Evolutionary conservation across 2,329 filamentous ascomycete species (phyloP).

Genomic region (Penicillium sp.): DNA sequence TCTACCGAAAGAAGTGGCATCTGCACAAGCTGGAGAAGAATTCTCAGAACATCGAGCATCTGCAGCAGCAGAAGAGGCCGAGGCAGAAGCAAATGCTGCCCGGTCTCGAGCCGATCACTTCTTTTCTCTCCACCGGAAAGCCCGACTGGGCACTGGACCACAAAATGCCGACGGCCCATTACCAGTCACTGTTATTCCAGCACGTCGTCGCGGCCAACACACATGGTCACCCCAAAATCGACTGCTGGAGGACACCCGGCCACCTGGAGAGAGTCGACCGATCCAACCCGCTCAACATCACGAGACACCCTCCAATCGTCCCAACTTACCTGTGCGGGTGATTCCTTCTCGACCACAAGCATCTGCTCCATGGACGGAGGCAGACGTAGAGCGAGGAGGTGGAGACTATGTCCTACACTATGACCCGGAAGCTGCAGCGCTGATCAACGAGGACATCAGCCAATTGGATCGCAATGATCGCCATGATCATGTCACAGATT

Average conservation of each 20-base stretch:
- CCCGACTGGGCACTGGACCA: conserved; percentile 40
- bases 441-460: conserved; percentile 32
- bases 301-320: conserved; percentile 5
- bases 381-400: conserved; percentile 31
- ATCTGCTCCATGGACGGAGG: conserved; percentile 56
- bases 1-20: conserved; percentile 60
- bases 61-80: conserved; percentile 35
- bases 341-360: conserved; percentile 59
- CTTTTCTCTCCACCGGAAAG: conserved; percentile 51
- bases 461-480: conserved; percentile 5
- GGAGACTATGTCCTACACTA: conserved; percentile 37
- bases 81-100: conserved; percentile 37
- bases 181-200: conserved; percentile 62
- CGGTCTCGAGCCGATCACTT: conserved; percentile 48
- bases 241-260: conserved; percentile 21
- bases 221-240: conserved; percentile 54
- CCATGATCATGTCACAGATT: conserved; percentile 3
- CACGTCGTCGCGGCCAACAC: conserved; percentile 54
- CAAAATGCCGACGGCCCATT: conserved; percentile 43
- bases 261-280: conserved; percentile 6
- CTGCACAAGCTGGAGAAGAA: conserved; percentile 53
- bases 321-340: conserved; percentile 52
- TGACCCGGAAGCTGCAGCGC: conserved; percentile 41
- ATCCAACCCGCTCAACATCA: background rate
- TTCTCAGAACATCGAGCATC: conserved; percentile 20